Evolutionary conservation across 257 asterid genomes (phyloP), one percentile per base, ranked within the genome.

Genomic region (Hygrophila difformis): DNA sequence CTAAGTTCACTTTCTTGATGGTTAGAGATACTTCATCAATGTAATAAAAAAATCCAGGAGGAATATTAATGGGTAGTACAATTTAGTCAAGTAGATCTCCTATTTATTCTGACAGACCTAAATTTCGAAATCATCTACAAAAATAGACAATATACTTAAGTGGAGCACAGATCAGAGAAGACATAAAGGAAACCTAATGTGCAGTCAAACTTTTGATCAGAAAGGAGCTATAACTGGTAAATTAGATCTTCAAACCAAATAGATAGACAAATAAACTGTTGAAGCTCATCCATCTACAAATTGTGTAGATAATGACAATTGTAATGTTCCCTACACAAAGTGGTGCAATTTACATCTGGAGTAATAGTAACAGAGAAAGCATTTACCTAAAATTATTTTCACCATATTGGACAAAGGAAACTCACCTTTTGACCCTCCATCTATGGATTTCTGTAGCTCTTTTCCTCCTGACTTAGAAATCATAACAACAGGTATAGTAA

Each of bases 401-500:
- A 53, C 29, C 48, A 62, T 50, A 59, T 18, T 48, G 39, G 35
- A 52, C 39, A 17, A 62, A 47, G 45, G 39, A 35, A 39, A 34
- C 61, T 65, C 52, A 81, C 99, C 97, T 65, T 57, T 67, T 18
- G 45, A 66, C 52, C 83, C 79, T 33, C 51, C 58, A 31, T 55
- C 74, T 64, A 91, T 62, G 42, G 73, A 71, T 56, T 78, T 66
- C 64, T 71, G 74, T 50, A 91, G 57, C 46, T 66, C 81, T 35
- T 71, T 85, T 65, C 94, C 99, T 60, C 70, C 89, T 18, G 85
- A 77, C 65, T 76, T 78, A 17, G 99, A 68, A 48, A 83, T 67
- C 56, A 73, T 78, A 47, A 83, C 62, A 56, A 91, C 93, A 28
- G 94, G 99, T 53, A 91, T 83, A 6, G 79, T 70, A 61, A 91